Base-by-base conservation (phyloP, 1,284 basidiomycete genomes). In the Leccinum griseonigrum region DNA sequence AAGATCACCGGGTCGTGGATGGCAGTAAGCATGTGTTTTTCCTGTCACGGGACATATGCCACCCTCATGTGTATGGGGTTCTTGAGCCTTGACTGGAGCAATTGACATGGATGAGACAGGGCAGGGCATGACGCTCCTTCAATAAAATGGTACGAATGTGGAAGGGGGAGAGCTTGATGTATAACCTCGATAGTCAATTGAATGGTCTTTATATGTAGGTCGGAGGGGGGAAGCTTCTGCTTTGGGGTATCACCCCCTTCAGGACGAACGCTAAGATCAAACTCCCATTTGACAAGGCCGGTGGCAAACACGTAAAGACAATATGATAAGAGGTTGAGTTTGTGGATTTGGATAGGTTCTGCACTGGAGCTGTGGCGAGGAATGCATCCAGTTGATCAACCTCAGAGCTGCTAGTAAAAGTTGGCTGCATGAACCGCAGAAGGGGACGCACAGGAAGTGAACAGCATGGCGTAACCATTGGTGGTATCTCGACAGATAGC, bases 21-120 rank as follows among this genome's bases (percentile, higher is more conserved):
- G 67, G n/a, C 74, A 75, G 56, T 57, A 74, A 1, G 60, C 65
- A 57, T 75, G 72, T 0, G 63, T 60, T 48, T 64, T 65, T 11
- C 74, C 74, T 14, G 64, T 71, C 3, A 75, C 53, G 3, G 74
- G 72, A 43, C 72, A 73, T 18, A 58, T 56, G 6, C 65, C 68
- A 3, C 10, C 4, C 18, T 58, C 9, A 13, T 75, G 74, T 26
- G 56, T 0, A 40, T 74, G 71, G 18, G 64, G 64, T 51, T 68
- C 55, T 29, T 59, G 62, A 16, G 56, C 8, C n/a, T 56, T 3
- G 1, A 61, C 59, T 14, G 61, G 57, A 8, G 71, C 59, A 29
- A 59, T 57, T 4, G 61, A 34, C 3, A 54, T 3, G 5, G 69
- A 28, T 16, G 68, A 57, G 29, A 61, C 29, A 31, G 69, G 69